Evolutionary conservation across 257 asterid species (phyloP), one percentile per base, ranked within the genome.

Genomic region (Solanum gracilifrons): DNA sequence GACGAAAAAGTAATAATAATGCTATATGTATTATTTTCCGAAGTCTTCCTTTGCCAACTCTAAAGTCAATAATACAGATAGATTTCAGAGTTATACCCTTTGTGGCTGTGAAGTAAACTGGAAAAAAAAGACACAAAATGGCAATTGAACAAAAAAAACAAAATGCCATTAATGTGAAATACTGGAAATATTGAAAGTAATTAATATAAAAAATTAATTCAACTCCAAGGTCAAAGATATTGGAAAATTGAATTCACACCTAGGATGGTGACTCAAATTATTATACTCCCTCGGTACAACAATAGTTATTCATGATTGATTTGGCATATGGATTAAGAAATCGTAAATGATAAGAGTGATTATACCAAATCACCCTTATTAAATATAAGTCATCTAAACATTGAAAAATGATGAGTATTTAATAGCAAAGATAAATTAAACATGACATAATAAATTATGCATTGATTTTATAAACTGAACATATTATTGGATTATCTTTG

Each of bases 281-380:
- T 55, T 55, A 18, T 55, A 55, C 23, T 18, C 4, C 2, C 1
- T 6, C 62, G 4, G 1, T 51, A 0, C 0, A 18, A 18, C 0
- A 51, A 51, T 51, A 51, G 0, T 18, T 6, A 0, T 51, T 51
- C 9, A 51, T 18, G 1, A 51, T 51, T 18, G 23, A 51, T 1
- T 16, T 51, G 62, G 0, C 62, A 3, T 51, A 51, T 2, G 8
- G 0, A 18, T 51, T 18, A 51, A 48, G 20, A 48, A 48, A 48
- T 0, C 0, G 0, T 48, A 48, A 48, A 0, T 6, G 4, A 6
- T 51, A 51, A 1, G 1, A 0, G 0, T 51, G 0, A 51, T 2
- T 6, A 1, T 18, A 18, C 2, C 10, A 51, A 51, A 51, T 51
- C 10, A 18, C 0, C 16, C 4, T 51, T 51, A 18, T 18, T 6